Percentiles rank a stretch among this genome's conserved stretches.
Conservation (phyloP, 805 yeast species). For the Scheffersomyces ergatensis region DNA sequence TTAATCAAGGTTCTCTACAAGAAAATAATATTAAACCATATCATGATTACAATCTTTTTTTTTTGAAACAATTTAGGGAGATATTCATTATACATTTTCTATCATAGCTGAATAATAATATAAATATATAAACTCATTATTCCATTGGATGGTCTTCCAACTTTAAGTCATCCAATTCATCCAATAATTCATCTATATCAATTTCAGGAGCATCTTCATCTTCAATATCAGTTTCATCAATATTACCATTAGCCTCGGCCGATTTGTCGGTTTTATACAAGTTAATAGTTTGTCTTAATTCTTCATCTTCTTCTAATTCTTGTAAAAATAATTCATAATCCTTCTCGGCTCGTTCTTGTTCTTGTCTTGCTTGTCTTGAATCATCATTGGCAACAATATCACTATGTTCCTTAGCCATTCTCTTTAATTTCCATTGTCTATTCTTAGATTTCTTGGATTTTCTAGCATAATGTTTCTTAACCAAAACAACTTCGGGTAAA, state of each 20-base stretch:
- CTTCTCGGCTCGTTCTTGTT: slow-evolving; percentile 85
- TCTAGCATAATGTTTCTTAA: slow-evolving; percentile 85
- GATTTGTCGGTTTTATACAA: slow-evolving; percentile 65
- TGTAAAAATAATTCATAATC: slow-evolving; percentile 95
- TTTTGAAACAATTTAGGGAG: no score
- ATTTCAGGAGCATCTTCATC: slow-evolving; percentile 87
- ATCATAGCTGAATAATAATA: no score
- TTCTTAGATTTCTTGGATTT: slow-evolving; percentile 71
- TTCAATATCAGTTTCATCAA: slow-evolving; percentile 41
- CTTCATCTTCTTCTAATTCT: slow-evolving; percentile 95
- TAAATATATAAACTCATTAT: not conserved
- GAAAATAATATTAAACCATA: no score
- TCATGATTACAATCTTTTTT: no score
- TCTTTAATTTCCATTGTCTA: slow-evolving; percentile 88
- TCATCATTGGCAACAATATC: slow-evolving; percentile 77
- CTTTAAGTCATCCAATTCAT: slow-evolving; percentile 92
- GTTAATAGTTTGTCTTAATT: slow-evolving; percentile 86
- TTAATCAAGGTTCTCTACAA: no score
- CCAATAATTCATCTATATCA: slow-evolving; percentile 87
- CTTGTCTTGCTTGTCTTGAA: slow-evolving; percentile 77
- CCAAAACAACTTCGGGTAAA: slow-evolving; percentile 81
- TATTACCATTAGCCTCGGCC: slow-evolving; percentile 36
- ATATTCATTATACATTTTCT: no score
- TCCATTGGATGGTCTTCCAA: slow-evolving; percentile 52
- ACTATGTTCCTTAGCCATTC: slow-evolving; percentile 95